Base-by-base conservation (phyloP, 352 stramenopile species). In the Pythium dissimile region DNA sequence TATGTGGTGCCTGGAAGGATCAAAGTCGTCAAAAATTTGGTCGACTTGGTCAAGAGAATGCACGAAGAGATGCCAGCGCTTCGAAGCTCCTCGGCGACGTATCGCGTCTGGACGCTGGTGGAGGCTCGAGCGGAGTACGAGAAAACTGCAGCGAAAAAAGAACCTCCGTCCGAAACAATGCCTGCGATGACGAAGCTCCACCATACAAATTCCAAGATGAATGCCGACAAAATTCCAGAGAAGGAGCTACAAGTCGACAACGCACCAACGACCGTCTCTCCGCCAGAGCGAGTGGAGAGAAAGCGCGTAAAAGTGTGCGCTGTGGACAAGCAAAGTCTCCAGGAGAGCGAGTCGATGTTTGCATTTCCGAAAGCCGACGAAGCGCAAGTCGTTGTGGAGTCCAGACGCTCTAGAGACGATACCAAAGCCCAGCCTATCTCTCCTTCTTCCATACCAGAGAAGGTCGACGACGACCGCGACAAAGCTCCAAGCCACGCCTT, bases 1-100 rank as follows among this genome's bases (percentile, higher is more conserved):
- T 92, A 88, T 23, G 64, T 82, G 0, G 85, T 69, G 35, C 81
- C 81, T 28, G 81, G 79, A 2, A 67, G 77, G 15, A 69, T 89
- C 18, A 92, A 92, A 50, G 65, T 89, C 31, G 70, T 88, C 8
- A 86, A 80, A 48, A 81, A 20, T n/a, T 21, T 80, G 2, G 21
- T 39, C 1, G 76, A 84, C 27, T 43, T 92, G 20, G 32, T 80
- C 9, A 75, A 67, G 49, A 88, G 77, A 18, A 49, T 89, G 56
- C 48, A 64, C n/a, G 73, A 86, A 1, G 77, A 91, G 28, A 48
- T 85, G 3, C 55, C 65, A 18, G 30, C 54, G 5, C 41, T 80
- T 15, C 45, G 42, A 23, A 51, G 49, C 2, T 30, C 16, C 8
- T 64, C 49, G n/a, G 64, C 69, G 5, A 52, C n/a, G 28, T 88